These are phyloP conservation scores for Tetracladium maxilliforme DNA, from an alignment of 2,329 filamentous ascomycete species.

Conservation along the genomic window DNA sequence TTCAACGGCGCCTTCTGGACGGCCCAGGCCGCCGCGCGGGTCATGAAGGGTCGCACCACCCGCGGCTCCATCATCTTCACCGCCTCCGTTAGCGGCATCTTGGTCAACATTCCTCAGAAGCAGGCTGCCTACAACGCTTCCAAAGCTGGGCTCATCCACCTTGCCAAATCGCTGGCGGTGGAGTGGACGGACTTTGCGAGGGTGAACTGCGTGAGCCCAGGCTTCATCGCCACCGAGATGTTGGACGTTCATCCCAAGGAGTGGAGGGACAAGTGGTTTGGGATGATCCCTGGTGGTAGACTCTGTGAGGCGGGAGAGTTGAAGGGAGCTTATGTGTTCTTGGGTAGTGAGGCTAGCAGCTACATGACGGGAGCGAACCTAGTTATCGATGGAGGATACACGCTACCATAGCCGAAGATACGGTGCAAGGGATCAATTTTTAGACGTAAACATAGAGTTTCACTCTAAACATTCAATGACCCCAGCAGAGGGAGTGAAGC, in stretches of 20 bases:
- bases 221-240: constrained; percentile 7
- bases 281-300: constrained; percentile 7
- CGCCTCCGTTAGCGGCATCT: constrained; percentile 20
- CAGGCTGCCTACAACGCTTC: constrained; percentile 25
- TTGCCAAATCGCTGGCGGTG: constrained; percentile 23
- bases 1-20: constrained; percentile 26
- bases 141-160: constrained; percentile 24
- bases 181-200: constrained; percentile 26
- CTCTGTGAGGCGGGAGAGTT: constrained; percentile 28
- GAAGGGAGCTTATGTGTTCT: constrained; percentile 43
- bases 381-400: constrained; percentile 48
- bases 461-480: no score
- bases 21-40: constrained; percentile 22
- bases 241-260: constrained; percentile 14
- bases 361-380: constrained; percentile 48
- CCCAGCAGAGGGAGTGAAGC: no score
- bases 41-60: constrained; percentile 21
- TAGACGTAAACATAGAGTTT: no score
- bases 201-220: constrained; percentile 23
- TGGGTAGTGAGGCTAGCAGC: constrained; percentile 45
- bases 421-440: no score
- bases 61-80: constrained; percentile 23
- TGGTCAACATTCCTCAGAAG: constrained; percentile 24
- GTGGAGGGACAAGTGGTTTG: constrained; percentile 8
- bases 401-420: no score